Conservation (phyloP, 768 basidiomycete species). For the Strobilomyces confusus region DNA sequence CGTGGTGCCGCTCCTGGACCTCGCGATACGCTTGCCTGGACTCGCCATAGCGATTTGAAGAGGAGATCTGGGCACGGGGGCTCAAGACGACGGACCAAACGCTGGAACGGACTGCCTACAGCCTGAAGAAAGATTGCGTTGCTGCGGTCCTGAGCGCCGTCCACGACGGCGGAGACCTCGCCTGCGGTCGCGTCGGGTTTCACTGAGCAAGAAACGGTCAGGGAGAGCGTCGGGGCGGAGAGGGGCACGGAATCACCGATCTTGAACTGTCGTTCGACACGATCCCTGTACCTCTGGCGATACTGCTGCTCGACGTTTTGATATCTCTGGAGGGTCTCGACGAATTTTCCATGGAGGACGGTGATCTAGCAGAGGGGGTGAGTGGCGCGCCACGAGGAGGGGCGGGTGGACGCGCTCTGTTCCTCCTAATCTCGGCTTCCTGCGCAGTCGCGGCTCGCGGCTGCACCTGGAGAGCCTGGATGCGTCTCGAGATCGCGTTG, state of each 20-base stretch:
- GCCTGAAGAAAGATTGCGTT: slow-evolving; percentile 79
- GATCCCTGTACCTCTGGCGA: slow-evolving; percentile 57
- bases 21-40: slow-evolving; percentile 80
- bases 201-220: slow-evolving; percentile 39
- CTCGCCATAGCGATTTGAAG: slow-evolving; percentile 79
- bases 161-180: slow-evolving; percentile 66
- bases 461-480: slow-evolving; percentile 51
- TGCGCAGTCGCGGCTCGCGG: slow-evolving; percentile 30
- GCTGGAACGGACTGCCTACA: slow-evolving; percentile 30
- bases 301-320: slow-evolving; percentile 73
- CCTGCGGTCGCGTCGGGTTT: slow-evolving; percentile 84
- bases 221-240: not conserved
- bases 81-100: not conserved
- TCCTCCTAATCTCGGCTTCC: slow-evolving; percentile 45
- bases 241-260: slow-evolving; percentile 48
- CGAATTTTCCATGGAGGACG: slow-evolving; percentile 62
- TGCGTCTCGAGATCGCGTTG: slow-evolving; percentile 53
- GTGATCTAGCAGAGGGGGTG: slow-evolving; percentile 42
- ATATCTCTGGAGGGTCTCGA: slow-evolving; percentile 74
- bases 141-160: slow-evolving; percentile 52
- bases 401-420: slow-evolving; percentile 17
- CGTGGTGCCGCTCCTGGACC: slow-evolving; percentile 84
- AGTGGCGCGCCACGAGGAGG: not conserved
- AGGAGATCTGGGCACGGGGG: slow-evolving; percentile 48
- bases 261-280: slow-evolving; percentile 71